Evolutionary conservation across 495 filamentous ascomycete genomes (phyloP).

Genomic region (Tuber aestivum): DNA sequence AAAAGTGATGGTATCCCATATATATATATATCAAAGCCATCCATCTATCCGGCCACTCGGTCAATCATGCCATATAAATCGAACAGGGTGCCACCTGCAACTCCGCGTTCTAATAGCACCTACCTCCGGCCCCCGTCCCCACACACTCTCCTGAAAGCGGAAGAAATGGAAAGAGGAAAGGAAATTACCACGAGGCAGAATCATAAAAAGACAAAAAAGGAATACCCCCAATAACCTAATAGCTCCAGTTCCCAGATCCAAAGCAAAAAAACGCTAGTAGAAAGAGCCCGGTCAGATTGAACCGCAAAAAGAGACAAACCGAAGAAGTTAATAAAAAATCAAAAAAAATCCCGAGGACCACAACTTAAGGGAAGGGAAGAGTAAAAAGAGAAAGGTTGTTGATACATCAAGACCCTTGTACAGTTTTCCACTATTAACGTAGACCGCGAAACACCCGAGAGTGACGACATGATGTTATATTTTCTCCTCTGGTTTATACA

Average conservation of each 20-base stretch:
- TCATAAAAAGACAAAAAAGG: not conserved
- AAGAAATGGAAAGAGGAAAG: slow-evolving; percentile 2
- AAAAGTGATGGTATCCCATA: not conserved
- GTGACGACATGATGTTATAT: slow-evolving; percentile 8
- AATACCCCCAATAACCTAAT: slow-evolving; percentile 2
- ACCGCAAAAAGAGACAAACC: not conserved
- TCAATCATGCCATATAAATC: not conserved
- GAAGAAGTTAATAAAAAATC: not conserved
- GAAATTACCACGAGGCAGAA: not conserved
- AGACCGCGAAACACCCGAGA: not conserved
- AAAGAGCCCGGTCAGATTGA: slow-evolving; percentile 4
- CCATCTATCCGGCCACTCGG: not conserved
- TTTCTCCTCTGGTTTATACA: slow-evolving; percentile 61
- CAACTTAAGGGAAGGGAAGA: slow-evolving; percentile 34
- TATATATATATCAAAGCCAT: not conserved
- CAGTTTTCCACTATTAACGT: not conserved
- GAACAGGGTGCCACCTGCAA: not conserved
- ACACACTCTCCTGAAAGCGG: not conserved
- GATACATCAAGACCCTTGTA: slow-evolving; percentile 15
- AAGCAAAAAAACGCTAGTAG: slow-evolving; percentile 6
- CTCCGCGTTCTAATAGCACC: not conserved
- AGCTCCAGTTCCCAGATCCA: slow-evolving; percentile 9
- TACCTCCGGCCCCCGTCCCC: not conserved
- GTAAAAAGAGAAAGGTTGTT: slow-evolving; percentile 10
- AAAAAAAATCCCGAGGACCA: not conserved